These are phyloP conservation scores for Cystobasidium slooffiae DNA, from an alignment of 1,284 basidiomycete species.

Conservation along the genomic window DNA sequence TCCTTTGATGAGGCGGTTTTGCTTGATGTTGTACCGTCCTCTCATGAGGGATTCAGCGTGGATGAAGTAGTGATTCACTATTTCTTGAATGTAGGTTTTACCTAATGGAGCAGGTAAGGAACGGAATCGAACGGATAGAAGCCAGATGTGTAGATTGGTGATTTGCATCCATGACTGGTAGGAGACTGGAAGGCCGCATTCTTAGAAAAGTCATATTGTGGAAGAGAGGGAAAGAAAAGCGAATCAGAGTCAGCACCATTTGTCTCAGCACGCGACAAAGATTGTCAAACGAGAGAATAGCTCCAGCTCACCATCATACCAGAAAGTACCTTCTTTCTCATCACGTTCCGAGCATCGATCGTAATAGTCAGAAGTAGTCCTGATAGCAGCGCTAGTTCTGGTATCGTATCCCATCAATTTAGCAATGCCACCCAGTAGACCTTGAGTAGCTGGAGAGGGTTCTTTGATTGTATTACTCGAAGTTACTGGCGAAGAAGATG, in stretches of 20 bases:
- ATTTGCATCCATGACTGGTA: conserved; percentile 98
- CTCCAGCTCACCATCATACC: conserved; percentile 53
- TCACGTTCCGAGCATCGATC: conserved; percentile 61
- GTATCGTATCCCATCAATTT: conserved; percentile 63
- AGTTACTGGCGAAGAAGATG: not conserved
- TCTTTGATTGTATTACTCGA: not conserved
- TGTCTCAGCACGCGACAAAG: not conserved
- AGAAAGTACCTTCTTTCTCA: conserved; percentile 59
- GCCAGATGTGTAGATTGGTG: conserved; percentile 90
- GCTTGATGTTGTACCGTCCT: conserved; percentile 70
- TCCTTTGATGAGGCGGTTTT: conserved; percentile 75
- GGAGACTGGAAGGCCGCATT: conserved; percentile 84
- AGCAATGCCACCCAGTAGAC: conserved; percentile 57
- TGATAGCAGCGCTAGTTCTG: conserved; percentile 61
- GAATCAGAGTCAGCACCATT: not conserved
- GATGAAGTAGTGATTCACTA: conserved; percentile 95
- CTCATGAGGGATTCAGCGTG: conserved; percentile 92
- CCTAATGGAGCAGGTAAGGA: conserved; percentile 74
- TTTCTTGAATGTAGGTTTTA: conserved; percentile 71
- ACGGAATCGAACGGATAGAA: conserved; percentile 84
- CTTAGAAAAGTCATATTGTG: conserved; percentile 58
- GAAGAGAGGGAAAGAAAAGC: not conserved
- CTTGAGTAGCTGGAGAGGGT: conserved; percentile 9
- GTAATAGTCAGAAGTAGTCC: conserved; percentile 63
- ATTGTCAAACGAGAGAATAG: not conserved